phyloP scores from a whole-genome alignment of 2,329 filamentous ascomycete genomes.

The Chaetomium globosum region DNA sequence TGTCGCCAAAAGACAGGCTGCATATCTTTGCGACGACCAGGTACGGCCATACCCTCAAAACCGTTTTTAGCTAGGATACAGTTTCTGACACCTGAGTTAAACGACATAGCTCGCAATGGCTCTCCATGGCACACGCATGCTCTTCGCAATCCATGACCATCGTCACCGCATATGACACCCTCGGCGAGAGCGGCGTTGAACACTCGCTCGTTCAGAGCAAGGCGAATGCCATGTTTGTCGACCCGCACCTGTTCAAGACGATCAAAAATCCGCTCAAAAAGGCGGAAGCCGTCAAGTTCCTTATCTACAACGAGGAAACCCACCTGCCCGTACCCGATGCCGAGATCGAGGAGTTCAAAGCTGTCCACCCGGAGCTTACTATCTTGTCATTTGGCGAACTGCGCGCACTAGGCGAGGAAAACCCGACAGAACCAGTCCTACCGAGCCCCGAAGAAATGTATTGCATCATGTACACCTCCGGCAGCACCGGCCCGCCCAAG shows the following conservation, averaged over 20 bases:
- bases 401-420: conserved; percentile 62
- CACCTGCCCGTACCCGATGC: conserved; percentile 55
- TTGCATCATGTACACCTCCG: conserved; percentile 86
- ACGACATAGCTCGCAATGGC: conserved; percentile 70
- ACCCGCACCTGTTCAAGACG: conserved; percentile 73
- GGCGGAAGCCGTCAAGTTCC: conserved; percentile 57
- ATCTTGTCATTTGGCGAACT: conserved; percentile 60
- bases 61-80: no score
- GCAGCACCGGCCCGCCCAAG: conserved; percentile 86
- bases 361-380: conserved; percentile 56
- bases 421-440: conserved; percentile 70
- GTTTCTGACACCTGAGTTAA: conserved; percentile 25
- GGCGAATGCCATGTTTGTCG: conserved; percentile 81
- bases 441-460: conserved; percentile 76
- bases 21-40: conserved; percentile 86
- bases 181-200: conserved; percentile 79
- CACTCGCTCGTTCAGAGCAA: conserved; percentile 83
- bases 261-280: conserved; percentile 60
- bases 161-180: conserved; percentile 92
- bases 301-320: conserved; percentile 64
- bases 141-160: conserved; percentile 86
- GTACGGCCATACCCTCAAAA: conserved; percentile 47
- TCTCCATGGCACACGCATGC: conserved; percentile 75
- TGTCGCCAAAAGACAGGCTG: conserved; percentile 67
- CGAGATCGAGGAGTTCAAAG: conserved; percentile 59